phyloP scores from a whole-genome alignment of 257 asterid species.

The Ocimum tenuiflorum region DNA sequence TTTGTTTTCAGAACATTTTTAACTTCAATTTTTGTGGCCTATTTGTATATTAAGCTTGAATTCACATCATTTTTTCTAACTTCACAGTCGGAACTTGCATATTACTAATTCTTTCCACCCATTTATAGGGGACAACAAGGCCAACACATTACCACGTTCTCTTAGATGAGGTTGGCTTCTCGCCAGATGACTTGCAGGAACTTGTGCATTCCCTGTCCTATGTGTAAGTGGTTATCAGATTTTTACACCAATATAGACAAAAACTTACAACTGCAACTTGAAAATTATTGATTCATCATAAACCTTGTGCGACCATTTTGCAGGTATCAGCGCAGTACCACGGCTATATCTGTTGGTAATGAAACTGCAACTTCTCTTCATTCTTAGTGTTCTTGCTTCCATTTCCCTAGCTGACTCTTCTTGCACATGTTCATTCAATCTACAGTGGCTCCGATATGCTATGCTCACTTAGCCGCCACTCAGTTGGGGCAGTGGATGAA shows the following conservation, averaged over 20 bases:
- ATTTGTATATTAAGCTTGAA: too few species aligned
- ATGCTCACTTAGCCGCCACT: too few species aligned
- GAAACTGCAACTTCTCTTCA: background rate
- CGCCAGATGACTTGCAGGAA: slow-evolving; percentile 84
- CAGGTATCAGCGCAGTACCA: slow-evolving; percentile 95
- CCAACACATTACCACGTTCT: slow-evolving; percentile 89
- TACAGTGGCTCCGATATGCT: too few species aligned
- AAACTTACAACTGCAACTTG: background rate
- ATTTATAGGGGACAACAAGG: slow-evolving; percentile 68
- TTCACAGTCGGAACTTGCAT: too few species aligned
- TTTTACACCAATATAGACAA: background rate
- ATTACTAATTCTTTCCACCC: too few species aligned
- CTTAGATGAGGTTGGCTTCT: slow-evolving; percentile 67
- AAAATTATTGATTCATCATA: background rate
- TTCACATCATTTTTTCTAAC: background rate
- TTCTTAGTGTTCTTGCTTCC: background rate
- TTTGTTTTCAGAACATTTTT: background rate
- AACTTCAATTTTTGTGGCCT: background rate
- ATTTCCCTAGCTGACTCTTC: too few species aligned
- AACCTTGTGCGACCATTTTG: background rate
- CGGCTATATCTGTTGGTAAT: slow-evolving; percentile 90
- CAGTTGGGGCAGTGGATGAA: too few species aligned
- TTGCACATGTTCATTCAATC: too few species aligned
- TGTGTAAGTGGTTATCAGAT: slow-evolving; percentile 48
- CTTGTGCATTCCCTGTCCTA: slow-evolving; percentile 80